These are phyloP conservation scores for Sporothrix sp. DNA, from an alignment of 2,329 filamentous ascomycete species.

Conservation along the genomic window DNA sequence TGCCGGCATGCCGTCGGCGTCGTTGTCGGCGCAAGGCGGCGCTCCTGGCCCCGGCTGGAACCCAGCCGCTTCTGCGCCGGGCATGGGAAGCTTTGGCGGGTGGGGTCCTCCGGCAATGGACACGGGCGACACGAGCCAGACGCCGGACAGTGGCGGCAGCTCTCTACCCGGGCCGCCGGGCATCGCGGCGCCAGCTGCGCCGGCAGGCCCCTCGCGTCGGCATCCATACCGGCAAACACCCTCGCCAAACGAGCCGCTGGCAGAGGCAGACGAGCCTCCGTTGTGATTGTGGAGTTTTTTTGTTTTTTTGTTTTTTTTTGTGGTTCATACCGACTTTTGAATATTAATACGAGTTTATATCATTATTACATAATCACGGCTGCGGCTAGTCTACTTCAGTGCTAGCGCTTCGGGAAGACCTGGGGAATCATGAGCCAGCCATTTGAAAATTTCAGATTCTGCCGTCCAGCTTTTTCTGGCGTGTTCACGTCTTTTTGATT, in stretches of 20 bases:
- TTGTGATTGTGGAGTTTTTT: not conserved
- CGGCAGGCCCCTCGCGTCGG: not conserved
- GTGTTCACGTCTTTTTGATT: not conserved
- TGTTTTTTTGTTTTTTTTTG: not conserved
- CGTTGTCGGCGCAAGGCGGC: not conserved
- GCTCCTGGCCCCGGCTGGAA: not conserved
- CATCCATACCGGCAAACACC: slow-evolving; percentile 3
- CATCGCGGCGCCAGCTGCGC: not conserved
- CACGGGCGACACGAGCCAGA: not conserved
- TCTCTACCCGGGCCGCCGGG: too few species aligned
- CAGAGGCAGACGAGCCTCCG: not conserved
- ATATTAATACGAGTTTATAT: too few species aligned
- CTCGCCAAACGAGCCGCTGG: slow-evolving; percentile 5
- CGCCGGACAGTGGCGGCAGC: not conserved
- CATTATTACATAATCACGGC: not conserved
- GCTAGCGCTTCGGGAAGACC: not conserved
- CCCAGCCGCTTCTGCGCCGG: not conserved
- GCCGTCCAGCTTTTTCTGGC: not conserved
- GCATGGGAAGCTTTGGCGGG: not conserved
- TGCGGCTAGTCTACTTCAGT: not conserved
- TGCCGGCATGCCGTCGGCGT: not conserved
- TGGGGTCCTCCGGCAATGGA: not conserved
- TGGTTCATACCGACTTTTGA: not conserved
- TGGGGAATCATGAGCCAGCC: too few species aligned
- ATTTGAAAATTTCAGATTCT: slow-evolving; percentile 6